A percentile compares a stretch with the other conserved stretches of the same genome.
These are phyloP conservation scores for Phycomyces blakesleeanus DNA, from an alignment of 192 early-diverging fungal genomes.

Conservation along the genomic window DNA sequence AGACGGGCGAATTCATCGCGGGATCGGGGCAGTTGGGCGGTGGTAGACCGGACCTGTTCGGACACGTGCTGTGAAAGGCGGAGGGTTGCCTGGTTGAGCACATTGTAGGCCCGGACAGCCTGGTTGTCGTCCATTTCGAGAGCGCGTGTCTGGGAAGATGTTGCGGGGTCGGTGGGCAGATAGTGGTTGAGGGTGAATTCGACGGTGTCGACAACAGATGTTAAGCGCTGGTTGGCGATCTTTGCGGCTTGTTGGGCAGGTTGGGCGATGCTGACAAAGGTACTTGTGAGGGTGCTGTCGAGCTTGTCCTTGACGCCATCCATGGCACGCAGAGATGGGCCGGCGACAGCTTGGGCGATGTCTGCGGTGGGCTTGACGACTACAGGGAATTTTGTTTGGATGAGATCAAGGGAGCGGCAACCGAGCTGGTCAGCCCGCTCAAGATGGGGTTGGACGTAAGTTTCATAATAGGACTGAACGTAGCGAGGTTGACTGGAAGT, in stretches of 20 bases:
- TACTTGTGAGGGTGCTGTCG: constrained; percentile 21
- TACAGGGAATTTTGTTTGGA: constrained; percentile 62
- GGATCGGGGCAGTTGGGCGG: constrained; percentile 29
- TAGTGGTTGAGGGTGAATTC: constrained; percentile 39
- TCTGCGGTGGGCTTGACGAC: constrained; percentile 59
- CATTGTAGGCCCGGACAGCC: constrained; percentile 32
- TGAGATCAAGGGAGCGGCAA: constrained; percentile 57
- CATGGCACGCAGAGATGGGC: constrained; percentile 51
- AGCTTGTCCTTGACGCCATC: constrained; percentile 30
- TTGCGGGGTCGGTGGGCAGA: too few species aligned
- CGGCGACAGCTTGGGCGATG: constrained; percentile 53
- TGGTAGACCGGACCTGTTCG: constrained; percentile 17
- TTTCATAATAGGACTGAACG: constrained; percentile 34
- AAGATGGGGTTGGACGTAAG: constrained; percentile 56
- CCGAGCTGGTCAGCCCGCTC: constrained; percentile 58
- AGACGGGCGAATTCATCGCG: constrained; percentile 22
- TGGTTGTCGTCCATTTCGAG: constrained; percentile 26
- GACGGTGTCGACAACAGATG: constrained; percentile 53
- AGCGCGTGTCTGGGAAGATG: background rate
- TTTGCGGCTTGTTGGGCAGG: constrained; percentile 51
- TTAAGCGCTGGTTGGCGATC: constrained; percentile 27
- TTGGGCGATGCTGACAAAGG: constrained; percentile 8
- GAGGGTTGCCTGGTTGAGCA: constrained; percentile 23
- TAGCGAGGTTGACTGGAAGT: constrained; percentile 24
- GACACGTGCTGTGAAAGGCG: constrained; percentile 32